Base-by-base conservation (phyloP, 805 yeast species). In the Grigorovia humatica region DNA sequence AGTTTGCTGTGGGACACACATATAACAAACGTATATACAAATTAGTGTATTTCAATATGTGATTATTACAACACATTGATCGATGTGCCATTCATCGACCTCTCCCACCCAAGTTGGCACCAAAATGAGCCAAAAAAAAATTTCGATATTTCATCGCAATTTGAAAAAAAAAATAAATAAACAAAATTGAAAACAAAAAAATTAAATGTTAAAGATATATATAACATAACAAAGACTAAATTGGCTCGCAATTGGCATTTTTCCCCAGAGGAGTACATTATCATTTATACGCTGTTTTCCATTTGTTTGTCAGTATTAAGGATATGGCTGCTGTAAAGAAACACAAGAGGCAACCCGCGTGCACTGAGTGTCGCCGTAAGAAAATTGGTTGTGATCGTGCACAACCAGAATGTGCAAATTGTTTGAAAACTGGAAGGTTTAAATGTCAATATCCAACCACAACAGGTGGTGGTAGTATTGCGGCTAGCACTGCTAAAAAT, bases 371-470 rank as follows among this genome's bases (percentile, higher is more conserved):
- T 45, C 59, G 69, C 44, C 59, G 55, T 40, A 56, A 67, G 40
- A 66, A 65, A 49, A 70, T 71, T 51, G 73, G 73, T 52, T 73
- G 76, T 56, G 74, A 72, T 58, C 69, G 74, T 57, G 64, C 65
- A 17, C 71, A 70, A 54, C 76, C 76, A 6, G 61, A 66, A 30
- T 73, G 76, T 61, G 67, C 66, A 49, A 71, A 71, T 53, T 73
- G 76, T 58, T 46, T 45, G 9, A 60, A 59, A 20, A 51, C 52
- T 35, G 51, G 51, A 15, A 51, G 52, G 17, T 46, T 49, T 11
- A 52, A 54, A 12, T 63, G 67, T 50, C 35, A 46, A 40, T 46
- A 46, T 20, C 48, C 48, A 45, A 4, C 17, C 15, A 15, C 42
- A 38, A 15, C 8, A 4, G 42, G 42, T 15, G 38, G 38, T n/a